A percentile compares a stretch with the other conserved stretches of the same genome.
phyloP scores from a whole-genome alignment of 805 yeast species.

The Millerago galiae region DNA sequence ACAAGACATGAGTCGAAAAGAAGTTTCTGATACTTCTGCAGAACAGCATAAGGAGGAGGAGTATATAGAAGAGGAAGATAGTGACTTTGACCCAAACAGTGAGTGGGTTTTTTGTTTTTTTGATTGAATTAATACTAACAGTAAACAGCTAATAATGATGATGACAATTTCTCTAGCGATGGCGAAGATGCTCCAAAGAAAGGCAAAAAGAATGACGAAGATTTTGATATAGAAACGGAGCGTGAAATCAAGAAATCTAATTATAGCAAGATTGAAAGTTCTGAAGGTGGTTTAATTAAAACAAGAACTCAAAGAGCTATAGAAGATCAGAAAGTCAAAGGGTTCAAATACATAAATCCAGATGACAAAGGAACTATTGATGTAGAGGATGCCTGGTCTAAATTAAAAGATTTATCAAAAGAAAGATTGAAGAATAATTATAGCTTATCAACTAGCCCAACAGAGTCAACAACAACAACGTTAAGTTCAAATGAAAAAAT shows the following conservation, averaged over 20 bases:
- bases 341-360: constrained; percentile 13
- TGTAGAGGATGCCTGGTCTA: constrained; percentile 49
- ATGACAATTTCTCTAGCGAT: constrained; percentile 14
- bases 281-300: constrained; percentile 57
- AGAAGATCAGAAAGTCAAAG: constrained; percentile 30
- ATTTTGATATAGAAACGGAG: constrained; percentile 31
- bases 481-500: constrained; percentile 38
- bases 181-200: constrained; percentile 19
- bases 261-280: constrained; percentile 50
- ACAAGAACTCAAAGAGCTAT: constrained; percentile 58
- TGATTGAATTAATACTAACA: constrained; percentile 3
- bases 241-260: constrained; percentile 24
- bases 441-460: constrained; percentile 14
- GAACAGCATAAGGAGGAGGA: constrained; percentile 30
- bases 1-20: background rate
- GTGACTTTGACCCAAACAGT: constrained; percentile 46
- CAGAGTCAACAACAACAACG: constrained; percentile 3
- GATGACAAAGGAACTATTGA: constrained; percentile 29
- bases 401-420: constrained; percentile 34
- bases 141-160: constrained; percentile 5
- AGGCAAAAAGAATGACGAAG: constrained; percentile 16
- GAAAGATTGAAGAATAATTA: constrained; percentile 21
- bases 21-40: constrained; percentile 5
- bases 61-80: constrained; percentile 52
- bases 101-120: background rate